Evolutionary conservation across 352 stramenopile genomes (phyloP), one percentile per base, ranked within the genome.

Genomic region (Phytophthora cajani): DNA sequence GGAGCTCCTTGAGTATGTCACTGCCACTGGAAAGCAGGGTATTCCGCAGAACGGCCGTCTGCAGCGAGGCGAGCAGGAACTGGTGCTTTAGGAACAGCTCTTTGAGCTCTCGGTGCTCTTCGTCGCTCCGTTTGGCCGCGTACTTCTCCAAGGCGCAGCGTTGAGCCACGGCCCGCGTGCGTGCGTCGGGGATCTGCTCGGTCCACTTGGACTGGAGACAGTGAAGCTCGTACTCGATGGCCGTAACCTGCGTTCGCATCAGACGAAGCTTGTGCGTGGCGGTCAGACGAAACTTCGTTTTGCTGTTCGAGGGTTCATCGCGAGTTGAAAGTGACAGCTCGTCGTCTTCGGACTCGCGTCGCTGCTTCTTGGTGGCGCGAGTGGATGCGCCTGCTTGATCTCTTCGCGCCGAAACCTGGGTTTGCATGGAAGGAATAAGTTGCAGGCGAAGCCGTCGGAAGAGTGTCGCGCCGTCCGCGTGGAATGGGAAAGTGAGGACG

Each of bases 221-320:
- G 19, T 59, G 38, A 1, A 80, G 62, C 11, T 80, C 51, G 8
- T 75, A 58, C 38, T 75, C 69, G 61, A 77, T 72, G 9, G 57
- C 50, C 25, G 69, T 62, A 12, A 77, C 64, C 55, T 74, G 64
- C 16, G 62, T 51, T 42, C 64, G 44, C 9, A 80, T 50, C 6
- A 68, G 32, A 30, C 46, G 19, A 4, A 53, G 7, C 12, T 53
- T 53, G n/a, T 53, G 46, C 6, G n/a, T 30, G 9, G 46, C 17
- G 44, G 44, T 50, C 14, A 50, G 44, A 23, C n/a, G 14, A 50
- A 21, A 10, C 27, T 32, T 32, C 27, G 27, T 32, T 14, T 44
- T 44, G 12, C 44, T 25, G 44, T 10, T 50, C n/a, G 12, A 16
- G 2, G 12, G 36, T 14, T 14, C 44, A 50, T 50, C 42, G 42